Base-by-base conservation (phyloP, 2,329 filamentous ascomycete species). In the Hypocreales sp. region DNA sequence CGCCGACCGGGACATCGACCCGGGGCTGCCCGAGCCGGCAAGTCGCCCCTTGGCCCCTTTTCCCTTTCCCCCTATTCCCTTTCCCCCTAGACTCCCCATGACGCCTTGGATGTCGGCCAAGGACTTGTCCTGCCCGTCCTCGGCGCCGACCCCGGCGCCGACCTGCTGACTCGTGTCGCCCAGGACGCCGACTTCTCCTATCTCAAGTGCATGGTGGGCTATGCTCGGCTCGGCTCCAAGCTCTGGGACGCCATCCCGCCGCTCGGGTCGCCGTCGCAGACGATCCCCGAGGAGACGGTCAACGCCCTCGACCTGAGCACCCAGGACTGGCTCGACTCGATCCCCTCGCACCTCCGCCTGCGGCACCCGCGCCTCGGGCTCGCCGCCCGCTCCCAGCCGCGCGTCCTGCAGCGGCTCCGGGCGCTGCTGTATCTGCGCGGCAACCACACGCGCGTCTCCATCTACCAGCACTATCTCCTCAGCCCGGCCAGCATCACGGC, bases 1-100 rank as follows among this genome's bases (percentile, higher is more conserved):
- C 5, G 48, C 59, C 8, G 60, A 65, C 28, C 50, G 53, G 0
- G 61, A 64, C 26, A 58, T 66, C 32, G 61, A 66, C 26, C 56
- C 59, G 0, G 52, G 56, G 20, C 36, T 65, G 1, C 58, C 58
- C 0, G 53, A 62, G 27, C 56, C 56, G 0, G 59, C 48, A 33
- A 32, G 43, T 34, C 11, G 14, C 3, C 0, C 1, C 5, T 2
- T 22, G 3, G 2, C 18, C 7, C 18, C 12, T 7, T 12, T 15
- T 12, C 18, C 2, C 9, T 23, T 18, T 7, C 20, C 12, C 13
- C 11, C 15, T 10, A 12, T 18, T 25, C 5, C 17, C n/a, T 10
- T 11, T 5, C 5, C 5, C 3, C 15, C 1, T 1, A 2, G 7
- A 20, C 18, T 10, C 18, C 18, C 10, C 18, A n/a, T n/a, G n/a